A percentile compares a stretch with the other conserved stretches of the same genome.
Conservation (phyloP, 306 rosid genomes). For the Rosa multiflora region DNA sequence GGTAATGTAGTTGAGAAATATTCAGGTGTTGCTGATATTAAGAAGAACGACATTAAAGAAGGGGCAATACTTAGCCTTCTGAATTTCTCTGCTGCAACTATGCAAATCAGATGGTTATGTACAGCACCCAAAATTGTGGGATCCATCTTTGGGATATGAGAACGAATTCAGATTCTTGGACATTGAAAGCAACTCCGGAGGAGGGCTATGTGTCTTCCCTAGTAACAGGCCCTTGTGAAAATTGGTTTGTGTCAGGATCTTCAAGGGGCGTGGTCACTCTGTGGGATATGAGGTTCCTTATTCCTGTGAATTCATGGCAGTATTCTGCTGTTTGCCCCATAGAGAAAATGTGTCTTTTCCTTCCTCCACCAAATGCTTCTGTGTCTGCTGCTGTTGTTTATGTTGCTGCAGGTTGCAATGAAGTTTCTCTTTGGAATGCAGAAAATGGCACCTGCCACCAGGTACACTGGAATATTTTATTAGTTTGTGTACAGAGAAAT, state of each 20-base stretch:
- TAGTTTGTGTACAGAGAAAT: not conserved
- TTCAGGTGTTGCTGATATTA: slow-evolving; percentile 87
- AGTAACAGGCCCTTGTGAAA: slow-evolving; percentile 77
- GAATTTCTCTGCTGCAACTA: slow-evolving; percentile 60
- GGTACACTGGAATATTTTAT: not conserved
- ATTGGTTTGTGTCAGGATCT: slow-evolving; percentile 97
- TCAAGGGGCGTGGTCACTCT: slow-evolving; percentile 90
- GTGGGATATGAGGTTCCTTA: slow-evolving; percentile 93
- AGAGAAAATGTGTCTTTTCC: slow-evolving; percentile 80
- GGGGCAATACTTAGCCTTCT: slow-evolving; percentile 77
- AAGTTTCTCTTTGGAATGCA: slow-evolving; percentile 99
- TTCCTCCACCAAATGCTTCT: slow-evolving; percentile 75
- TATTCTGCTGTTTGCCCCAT: slow-evolving; percentile 83
- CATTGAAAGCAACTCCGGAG: slow-evolving; percentile 74
- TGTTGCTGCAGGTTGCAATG: slow-evolving; percentile 93
- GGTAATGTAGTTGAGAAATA: slow-evolving; percentile 92
- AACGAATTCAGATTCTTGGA: slow-evolving; percentile 73
- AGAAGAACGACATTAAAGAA: slow-evolving; percentile 88
- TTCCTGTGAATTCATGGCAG: slow-evolving; percentile 89
- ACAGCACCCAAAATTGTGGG: slow-evolving; percentile 89
- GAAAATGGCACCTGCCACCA: slow-evolving; percentile 97
- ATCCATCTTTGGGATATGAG: slow-evolving; percentile 97
- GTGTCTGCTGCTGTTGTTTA: slow-evolving; percentile 69
- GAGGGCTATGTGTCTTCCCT: slow-evolving; percentile 81
- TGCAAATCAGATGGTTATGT: slow-evolving; percentile 66